Conservation (phyloP, 306 rosid genomes). For the Begonia fuchsioides region DNA sequence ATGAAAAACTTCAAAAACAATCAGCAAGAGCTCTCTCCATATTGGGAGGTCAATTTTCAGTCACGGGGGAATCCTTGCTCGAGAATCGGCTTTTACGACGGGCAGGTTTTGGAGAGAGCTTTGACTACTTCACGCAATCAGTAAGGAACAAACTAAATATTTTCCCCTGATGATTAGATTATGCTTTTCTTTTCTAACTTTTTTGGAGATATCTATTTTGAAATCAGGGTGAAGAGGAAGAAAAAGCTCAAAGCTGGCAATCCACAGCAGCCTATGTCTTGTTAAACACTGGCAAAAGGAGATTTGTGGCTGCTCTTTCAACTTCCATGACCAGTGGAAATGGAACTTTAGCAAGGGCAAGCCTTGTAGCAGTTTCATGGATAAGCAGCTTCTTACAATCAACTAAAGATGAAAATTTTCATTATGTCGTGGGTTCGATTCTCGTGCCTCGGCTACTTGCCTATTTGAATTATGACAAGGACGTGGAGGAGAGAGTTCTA, state of each 20-base stretch:
- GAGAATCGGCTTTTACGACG: constrained; percentile 47
- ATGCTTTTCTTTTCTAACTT: background rate
- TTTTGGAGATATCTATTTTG: background rate
- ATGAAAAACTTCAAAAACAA: constrained; percentile 35
- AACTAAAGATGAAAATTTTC: constrained; percentile 23
- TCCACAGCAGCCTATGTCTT: constrained; percentile 39
- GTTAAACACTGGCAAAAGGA: constrained; percentile 35
- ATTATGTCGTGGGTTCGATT: constrained; percentile 32
- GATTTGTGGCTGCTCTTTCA: constrained; percentile 47
- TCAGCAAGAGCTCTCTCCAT: constrained; percentile 52
- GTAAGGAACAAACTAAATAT: constrained; percentile 15
- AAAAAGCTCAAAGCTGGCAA: constrained; percentile 48
- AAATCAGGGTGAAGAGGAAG: constrained; percentile 36
- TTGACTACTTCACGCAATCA: constrained; percentile 16
- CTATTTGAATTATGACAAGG: constrained; percentile 40
- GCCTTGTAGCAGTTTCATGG: constrained; percentile 64
- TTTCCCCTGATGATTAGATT: background rate
- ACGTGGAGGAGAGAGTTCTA: constrained; percentile 66
- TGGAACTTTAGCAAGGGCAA: constrained; percentile 51
- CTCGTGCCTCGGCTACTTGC: constrained; percentile 35
- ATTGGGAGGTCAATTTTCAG: constrained; percentile 54
- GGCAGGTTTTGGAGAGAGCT: constrained; percentile 45
- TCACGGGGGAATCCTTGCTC: constrained; percentile 36
- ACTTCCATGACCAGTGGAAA: constrained; percentile 39
- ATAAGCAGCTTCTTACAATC: constrained; percentile 37